phyloP scores from a whole-genome alignment of 805 yeast genomes.

The Starmerella floricola region DNA sequence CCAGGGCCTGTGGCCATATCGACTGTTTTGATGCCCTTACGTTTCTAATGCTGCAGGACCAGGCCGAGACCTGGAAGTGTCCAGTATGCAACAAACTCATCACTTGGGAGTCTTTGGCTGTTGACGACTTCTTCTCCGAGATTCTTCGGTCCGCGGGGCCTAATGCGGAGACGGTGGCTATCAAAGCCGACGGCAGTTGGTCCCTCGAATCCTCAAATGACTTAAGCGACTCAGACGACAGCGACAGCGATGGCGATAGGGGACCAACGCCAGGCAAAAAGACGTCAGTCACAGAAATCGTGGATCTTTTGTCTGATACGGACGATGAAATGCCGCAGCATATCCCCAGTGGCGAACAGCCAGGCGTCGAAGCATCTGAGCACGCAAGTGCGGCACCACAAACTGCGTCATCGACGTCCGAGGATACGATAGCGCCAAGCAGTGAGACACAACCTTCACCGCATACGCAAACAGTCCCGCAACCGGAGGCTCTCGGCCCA shows the following conservation, averaged over 20 bases:
- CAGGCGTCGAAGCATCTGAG: background rate
- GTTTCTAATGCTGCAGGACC: constrained; percentile 61
- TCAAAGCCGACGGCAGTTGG: constrained; percentile 71
- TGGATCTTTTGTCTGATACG: constrained; percentile 11
- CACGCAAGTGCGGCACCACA: too few relatives aligned
- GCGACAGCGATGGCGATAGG: constrained; percentile 6
- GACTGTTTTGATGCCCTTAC: constrained; percentile 80
- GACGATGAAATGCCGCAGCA: constrained; percentile 14
- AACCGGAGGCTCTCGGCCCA: too few relatives aligned
- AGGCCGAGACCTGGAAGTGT: constrained; percentile 77
- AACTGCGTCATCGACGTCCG: too few relatives aligned
- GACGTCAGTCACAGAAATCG: constrained; percentile 8
- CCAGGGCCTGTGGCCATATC: constrained; percentile 61
- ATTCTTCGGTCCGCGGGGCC: constrained; percentile 43
- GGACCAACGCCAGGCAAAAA: background rate
- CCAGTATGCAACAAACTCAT: constrained; percentile 60
- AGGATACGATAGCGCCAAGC: too few relatives aligned
- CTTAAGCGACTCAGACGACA: constrained; percentile 9
- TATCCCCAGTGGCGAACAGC: too few relatives aligned
- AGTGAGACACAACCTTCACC: too few relatives aligned
- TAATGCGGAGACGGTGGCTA: constrained; percentile 52
- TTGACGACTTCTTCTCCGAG: constrained; percentile 62
- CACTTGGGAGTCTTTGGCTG: constrained; percentile 45
- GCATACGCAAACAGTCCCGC: too few relatives aligned
- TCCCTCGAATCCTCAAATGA: constrained; percentile 21